Conservation (phyloP, 2,329 filamentous ascomycete genomes). For the Hypoxylon sp. region DNA sequence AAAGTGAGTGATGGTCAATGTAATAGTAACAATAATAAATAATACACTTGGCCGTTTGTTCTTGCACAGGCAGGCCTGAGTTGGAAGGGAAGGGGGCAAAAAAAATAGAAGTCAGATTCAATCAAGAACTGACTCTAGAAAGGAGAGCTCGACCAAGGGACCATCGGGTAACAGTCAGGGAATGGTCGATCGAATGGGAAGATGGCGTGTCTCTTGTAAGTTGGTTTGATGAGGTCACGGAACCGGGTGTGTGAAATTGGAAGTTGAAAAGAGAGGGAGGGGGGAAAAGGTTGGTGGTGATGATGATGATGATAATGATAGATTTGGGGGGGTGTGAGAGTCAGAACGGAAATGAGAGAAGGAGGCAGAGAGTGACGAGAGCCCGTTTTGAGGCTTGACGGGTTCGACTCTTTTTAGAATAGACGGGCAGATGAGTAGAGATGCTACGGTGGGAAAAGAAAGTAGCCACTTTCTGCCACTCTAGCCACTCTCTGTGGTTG, state of each 20-base stretch:
- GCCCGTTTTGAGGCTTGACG: conserved; percentile 42
- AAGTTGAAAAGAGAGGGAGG: conserved; percentile 16
- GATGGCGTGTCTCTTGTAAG: conserved; percentile 38
- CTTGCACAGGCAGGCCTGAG: conserved; percentile 18
- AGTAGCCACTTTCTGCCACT: conserved; percentile 32
- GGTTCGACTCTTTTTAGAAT: conserved; percentile 42
- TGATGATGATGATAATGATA: neutral
- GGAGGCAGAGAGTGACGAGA: conserved; percentile 24
- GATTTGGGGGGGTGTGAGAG: conserved; percentile 1
- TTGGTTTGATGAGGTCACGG: conserved; percentile 51
- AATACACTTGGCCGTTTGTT: conserved; percentile 47
- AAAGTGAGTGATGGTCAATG: conserved; percentile 15
- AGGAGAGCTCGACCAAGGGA: conserved; percentile 26
- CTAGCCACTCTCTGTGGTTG: conserved; percentile 32
- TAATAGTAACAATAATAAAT: conserved; percentile 28
- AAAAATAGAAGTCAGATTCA: conserved; percentile 52
- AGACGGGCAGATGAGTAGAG: conserved; percentile 37
- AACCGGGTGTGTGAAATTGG: conserved; percentile 32
- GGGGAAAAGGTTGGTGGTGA: conserved; percentile 7
- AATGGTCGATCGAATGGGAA: conserved; percentile 35
- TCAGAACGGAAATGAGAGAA: conserved; percentile 7
- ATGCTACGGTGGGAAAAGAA: conserved; percentile 2
- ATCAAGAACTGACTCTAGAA: conserved; percentile 54
- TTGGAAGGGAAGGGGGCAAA: conserved; percentile 32
- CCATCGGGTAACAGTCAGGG: conserved; percentile 32